Percentiles rank a stretch among this genome's conserved stretches.
Evolutionary conservation across 371 early-diverging fungal species (phyloP).

Genomic region (Zychaea mexicana): DNA sequence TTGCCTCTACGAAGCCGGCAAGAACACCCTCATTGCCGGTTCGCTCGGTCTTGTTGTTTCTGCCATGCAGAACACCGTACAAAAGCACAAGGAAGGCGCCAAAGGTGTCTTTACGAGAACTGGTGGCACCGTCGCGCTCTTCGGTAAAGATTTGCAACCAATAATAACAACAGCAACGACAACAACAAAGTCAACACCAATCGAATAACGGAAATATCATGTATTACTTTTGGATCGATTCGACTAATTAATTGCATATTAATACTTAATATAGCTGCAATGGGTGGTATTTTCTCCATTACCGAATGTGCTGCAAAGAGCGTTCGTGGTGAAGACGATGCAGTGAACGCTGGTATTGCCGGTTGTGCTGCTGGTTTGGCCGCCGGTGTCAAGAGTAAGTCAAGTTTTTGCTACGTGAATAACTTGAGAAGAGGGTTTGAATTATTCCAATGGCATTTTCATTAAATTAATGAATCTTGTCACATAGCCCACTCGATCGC

Average conservation of each 20-base stretch:
- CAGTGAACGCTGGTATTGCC: conserved; percentile 70
- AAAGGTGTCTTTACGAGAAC: conserved; percentile 68
- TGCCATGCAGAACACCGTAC: conserved; percentile 73
- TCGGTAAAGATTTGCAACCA: conserved; percentile 53
- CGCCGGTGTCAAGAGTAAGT: conserved; percentile 66
- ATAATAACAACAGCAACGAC: neutral
- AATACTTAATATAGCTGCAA: conserved; percentile 61
- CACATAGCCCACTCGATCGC: conserved; percentile 60
- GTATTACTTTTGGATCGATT: too few relatives aligned
- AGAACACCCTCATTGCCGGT: conserved; percentile 60
- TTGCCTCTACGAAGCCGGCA: conserved; percentile 56
- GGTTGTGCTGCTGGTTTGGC: conserved; percentile 79
- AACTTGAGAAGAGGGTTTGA: too few relatives aligned
- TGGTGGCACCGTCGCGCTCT: conserved; percentile 70
- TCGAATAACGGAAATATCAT: neutral
- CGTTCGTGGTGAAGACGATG: conserved; percentile 70
- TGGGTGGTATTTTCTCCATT: conserved; percentile 79
- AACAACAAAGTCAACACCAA: neutral
- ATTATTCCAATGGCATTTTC: too few relatives aligned
- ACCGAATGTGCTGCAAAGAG: conserved; percentile 63
- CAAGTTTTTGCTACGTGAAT: too few relatives aligned
- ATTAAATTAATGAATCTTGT: neutral
- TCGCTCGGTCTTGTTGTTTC: conserved; percentile 72
- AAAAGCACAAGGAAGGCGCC: conserved; percentile 66
- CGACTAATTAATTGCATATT: neutral